These are phyloP conservation scores for Xylaria scruposa DNA, from an alignment of 495 filamentous ascomycete species.

Conservation along the genomic window DNA sequence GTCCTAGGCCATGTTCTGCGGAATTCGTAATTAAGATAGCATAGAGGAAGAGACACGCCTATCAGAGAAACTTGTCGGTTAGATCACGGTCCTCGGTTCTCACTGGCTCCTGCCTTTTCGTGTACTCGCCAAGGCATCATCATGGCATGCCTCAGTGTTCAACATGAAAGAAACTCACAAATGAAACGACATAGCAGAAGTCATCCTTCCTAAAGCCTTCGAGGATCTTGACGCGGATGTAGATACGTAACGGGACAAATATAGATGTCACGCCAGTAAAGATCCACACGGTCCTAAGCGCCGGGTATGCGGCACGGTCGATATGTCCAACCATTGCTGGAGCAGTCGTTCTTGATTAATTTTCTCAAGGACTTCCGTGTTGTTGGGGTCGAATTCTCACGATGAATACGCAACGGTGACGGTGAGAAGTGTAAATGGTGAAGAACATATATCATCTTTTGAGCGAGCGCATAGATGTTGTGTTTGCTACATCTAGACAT, in stretches of 20 bases:
- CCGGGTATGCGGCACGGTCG: not conserved
- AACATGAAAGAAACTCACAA: conserved; percentile 9
- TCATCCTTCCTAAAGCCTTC: not conserved
- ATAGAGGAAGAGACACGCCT: not conserved
- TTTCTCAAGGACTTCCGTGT: not conserved
- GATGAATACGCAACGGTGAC: not conserved
- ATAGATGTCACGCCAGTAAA: conserved; percentile 7
- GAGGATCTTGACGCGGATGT: not conserved
- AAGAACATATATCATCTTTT: not conserved
- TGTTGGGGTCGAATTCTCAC: not conserved
- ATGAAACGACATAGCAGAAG: not conserved
- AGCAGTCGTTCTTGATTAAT: not conserved
- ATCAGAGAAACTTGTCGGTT: not conserved
- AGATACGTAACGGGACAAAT: conserved; percentile 8
- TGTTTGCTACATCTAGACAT: no score
- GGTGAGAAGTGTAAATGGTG: not conserved
- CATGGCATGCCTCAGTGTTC: not conserved
- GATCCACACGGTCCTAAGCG: conserved; percentile 6
- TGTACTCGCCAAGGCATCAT: not conserved
- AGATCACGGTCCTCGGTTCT: not conserved
- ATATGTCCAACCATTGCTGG: not conserved
- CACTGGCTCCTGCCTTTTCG: not conserved
- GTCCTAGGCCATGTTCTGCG: not conserved
- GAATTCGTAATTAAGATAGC: not conserved
- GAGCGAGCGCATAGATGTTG: not conserved